Conservation (phyloP, 1,139 yeast species). For the Debaryomyces coudertii region DNA sequence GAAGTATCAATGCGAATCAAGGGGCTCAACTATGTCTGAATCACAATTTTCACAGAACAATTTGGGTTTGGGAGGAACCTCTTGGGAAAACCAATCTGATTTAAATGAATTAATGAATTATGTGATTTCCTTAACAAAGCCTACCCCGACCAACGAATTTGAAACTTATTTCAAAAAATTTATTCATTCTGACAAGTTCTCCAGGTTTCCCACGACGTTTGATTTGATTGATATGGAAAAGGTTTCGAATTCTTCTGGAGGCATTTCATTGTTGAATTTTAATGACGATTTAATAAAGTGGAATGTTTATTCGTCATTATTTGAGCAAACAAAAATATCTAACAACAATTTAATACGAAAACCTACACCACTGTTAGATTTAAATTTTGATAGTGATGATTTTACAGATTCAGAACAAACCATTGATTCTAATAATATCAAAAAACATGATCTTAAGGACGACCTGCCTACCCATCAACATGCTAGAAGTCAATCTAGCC, state of each 20-base stretch:
- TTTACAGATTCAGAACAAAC: conserved; percentile 1
- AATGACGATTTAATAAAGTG: conserved; percentile 27
- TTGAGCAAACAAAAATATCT: conserved; percentile 4
- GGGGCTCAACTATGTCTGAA: conserved; percentile 32
- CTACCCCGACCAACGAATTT: conserved; percentile 14
- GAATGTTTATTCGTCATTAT: conserved; percentile 19
- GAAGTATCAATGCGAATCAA: conserved; percentile 50
- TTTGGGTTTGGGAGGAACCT: conserved; percentile 23
- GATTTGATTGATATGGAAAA: conserved; percentile 24
- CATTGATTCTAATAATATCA: neutral
- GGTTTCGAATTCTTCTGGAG: neutral
- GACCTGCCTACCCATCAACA: conserved; percentile 2
- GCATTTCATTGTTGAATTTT: conserved; percentile 12
- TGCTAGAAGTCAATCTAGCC: conserved; percentile 11
- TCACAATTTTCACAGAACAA: conserved; percentile 16
- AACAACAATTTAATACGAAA: neutral
- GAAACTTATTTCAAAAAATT: conserved; percentile 20
- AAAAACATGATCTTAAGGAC: neutral
- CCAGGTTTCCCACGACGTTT: conserved; percentile 32
- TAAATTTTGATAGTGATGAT: conserved; percentile 9
- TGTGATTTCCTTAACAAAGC: conserved; percentile 25
- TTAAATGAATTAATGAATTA: conserved; percentile 36
- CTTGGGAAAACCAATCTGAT: conserved; percentile 39
- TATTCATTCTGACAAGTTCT: conserved; percentile 12
- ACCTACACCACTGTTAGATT: neutral